Evolutionary conservation across 768 basidiomycete genomes (phyloP).

Genomic region (Porpolomopsis calyptriformis): DNA sequence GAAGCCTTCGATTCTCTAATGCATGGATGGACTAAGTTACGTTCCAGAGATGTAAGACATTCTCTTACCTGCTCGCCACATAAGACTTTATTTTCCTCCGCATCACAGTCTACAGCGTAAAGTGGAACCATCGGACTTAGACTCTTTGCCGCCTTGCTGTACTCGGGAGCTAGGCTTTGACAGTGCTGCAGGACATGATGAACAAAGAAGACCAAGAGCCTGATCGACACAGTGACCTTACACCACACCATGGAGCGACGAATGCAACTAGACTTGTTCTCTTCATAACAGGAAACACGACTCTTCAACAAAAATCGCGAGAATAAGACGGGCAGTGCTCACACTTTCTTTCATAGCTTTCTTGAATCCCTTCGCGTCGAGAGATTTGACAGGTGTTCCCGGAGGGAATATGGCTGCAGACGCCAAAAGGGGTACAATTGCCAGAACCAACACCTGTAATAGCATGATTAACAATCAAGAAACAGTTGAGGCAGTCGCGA

Average conservation of each 20-base stretch:
- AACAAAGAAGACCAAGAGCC: background rate
- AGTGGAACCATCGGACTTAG: slow-evolving; percentile 76
- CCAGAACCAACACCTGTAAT: slow-evolving; percentile 3
- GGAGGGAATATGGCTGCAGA: slow-evolving; percentile 37
- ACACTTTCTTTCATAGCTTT: slow-evolving; percentile 70
- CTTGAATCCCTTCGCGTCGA: slow-evolving; percentile 61
- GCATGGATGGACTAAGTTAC: too few species aligned
- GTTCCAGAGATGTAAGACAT: too few species aligned
- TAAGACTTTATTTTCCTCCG: slow-evolving; percentile 64
- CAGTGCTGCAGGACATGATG: slow-evolving; percentile 51
- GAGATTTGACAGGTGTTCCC: slow-evolving; percentile 57
- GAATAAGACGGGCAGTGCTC: slow-evolving; percentile 18
- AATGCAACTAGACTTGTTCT: slow-evolving; percentile 76
- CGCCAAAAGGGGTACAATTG: slow-evolving; percentile 24
- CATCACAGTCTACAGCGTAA: slow-evolving; percentile 92
- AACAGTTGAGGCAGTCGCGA: background rate
- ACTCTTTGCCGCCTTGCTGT: slow-evolving; percentile 67
- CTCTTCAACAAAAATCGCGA: background rate
- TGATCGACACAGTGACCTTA: slow-evolving; percentile 25
- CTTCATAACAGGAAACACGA: slow-evolving; percentile 26
- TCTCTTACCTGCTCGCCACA: slow-evolving; percentile 71
- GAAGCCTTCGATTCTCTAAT: slow-evolving; percentile 74
- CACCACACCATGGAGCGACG: slow-evolving; percentile 92
- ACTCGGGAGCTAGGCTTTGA: slow-evolving; percentile 76
- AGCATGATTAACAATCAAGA: slow-evolving; percentile 1